These are phyloP conservation scores for Metschnikowia similis DNA, from an alignment of 805 yeast species.

Conservation along the genomic window DNA sequence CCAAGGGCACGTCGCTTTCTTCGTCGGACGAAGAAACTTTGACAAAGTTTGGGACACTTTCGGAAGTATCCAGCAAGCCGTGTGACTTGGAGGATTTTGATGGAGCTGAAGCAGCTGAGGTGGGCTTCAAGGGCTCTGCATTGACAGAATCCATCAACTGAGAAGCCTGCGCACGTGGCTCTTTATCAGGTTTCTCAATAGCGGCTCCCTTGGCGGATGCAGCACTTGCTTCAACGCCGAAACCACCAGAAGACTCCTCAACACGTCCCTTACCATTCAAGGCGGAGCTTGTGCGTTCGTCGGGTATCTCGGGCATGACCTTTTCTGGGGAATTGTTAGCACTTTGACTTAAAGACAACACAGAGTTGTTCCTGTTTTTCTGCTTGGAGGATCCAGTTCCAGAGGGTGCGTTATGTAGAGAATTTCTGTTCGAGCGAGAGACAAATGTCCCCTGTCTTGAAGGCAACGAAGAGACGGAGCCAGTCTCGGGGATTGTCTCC, in stretches of 20 bases:
- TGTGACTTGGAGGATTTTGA: not conserved
- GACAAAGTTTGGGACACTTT: slow-evolving; percentile 32
- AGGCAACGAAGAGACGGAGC: slow-evolving; percentile 21
- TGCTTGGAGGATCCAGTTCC: not conserved
- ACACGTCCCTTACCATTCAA: not conserved
- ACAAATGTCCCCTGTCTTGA: slow-evolving; percentile 10
- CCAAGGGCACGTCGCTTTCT: slow-evolving; percentile 25
- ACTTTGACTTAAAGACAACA: not conserved
- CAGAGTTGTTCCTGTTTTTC: not conserved
- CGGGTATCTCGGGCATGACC: not conserved
- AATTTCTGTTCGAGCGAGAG: slow-evolving; percentile 11
- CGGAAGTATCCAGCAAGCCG: not conserved
- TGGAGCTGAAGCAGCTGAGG: not conserved
- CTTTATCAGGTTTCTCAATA: not conserved
- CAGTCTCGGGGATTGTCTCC: slow-evolving; percentile 33
- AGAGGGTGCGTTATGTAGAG: slow-evolving; percentile 9
- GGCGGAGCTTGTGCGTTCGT: not conserved
- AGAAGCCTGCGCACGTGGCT: not conserved
- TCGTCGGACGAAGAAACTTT: slow-evolving; percentile 30
- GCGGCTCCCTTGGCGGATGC: not conserved
- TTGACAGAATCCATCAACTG: not conserved
- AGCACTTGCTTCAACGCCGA: not conserved
- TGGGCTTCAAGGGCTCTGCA: slow-evolving; percentile 2
- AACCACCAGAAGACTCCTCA: not conserved
- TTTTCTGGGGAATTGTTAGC: not conserved